Conservation (phyloP, 352 stramenopile genomes). For the Globisporangium apiculatum region DNA sequence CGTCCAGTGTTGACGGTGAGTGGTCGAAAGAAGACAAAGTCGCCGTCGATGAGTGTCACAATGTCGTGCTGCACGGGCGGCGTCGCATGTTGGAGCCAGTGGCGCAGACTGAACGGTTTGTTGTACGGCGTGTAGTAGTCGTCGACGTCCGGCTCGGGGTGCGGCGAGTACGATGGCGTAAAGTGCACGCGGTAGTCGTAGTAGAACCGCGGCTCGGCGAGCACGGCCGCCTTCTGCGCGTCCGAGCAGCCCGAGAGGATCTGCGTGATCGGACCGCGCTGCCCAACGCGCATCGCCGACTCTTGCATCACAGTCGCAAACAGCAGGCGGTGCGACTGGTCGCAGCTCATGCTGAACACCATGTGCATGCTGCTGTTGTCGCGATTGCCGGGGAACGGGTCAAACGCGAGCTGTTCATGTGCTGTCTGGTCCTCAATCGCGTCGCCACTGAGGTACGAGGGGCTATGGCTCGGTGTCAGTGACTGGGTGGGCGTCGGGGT, state of each 20-base stretch:
- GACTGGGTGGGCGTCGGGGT: background rate
- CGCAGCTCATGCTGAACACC: conserved; percentile 49
- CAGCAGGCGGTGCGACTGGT: conserved; percentile 27
- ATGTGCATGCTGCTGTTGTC: conserved; percentile 21
- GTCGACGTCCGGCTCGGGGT: conserved; percentile 27
- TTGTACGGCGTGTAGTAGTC: conserved; percentile 49
- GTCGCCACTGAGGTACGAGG: background rate
- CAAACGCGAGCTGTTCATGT: background rate
- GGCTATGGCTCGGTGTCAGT: background rate
- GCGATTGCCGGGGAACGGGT: conserved; percentile 5
- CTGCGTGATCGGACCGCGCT: conserved; percentile 43
- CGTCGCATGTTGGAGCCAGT: conserved; percentile 40
- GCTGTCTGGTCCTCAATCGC: background rate
- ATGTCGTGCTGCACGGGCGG: conserved; percentile 30
- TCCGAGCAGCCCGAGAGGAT: conserved; percentile 40
- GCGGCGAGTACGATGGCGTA: conserved; percentile 33
- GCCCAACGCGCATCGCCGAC: conserved; percentile 26
- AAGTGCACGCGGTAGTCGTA: conserved; percentile 50
- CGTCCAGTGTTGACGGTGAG: conserved; percentile 23
- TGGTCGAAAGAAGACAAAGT: conserved; percentile 16
- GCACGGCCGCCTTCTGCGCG: conserved; percentile 18
- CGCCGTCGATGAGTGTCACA: conserved; percentile 9
- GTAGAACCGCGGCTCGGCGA: conserved; percentile 34
- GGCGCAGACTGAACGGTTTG: conserved; percentile 42
- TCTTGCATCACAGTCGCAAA: conserved; percentile 40